A percentile compares a stretch with the other conserved stretches of the same genome.
phyloP scores from a whole-genome alignment of 2,329 filamentous ascomycete genomes.

The Pyricularia sp. region DNA sequence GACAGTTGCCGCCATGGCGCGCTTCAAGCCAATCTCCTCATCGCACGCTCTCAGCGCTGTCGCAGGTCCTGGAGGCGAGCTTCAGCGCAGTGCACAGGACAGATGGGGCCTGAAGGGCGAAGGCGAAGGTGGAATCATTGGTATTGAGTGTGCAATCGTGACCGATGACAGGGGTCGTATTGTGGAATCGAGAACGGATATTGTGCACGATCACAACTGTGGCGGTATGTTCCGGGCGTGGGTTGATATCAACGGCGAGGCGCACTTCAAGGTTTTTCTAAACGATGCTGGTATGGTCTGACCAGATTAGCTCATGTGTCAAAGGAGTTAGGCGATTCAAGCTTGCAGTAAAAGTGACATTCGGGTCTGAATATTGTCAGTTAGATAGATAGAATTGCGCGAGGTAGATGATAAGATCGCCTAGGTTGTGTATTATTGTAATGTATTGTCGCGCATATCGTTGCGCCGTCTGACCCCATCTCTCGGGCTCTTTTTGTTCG shows the following conservation, averaged over 20 bases:
- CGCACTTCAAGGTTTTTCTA: slow-evolving; percentile 44
- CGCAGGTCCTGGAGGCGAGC: slow-evolving; percentile 56
- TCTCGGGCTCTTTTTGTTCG: neutral
- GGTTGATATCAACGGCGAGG: slow-evolving; percentile 47
- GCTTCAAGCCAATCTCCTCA: slow-evolving; percentile 43
- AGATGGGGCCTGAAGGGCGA: slow-evolving; percentile 64
- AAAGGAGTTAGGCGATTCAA: neutral
- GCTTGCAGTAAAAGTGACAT: neutral
- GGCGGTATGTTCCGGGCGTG: slow-evolving; percentile 80
- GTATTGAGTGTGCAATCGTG: slow-evolving; percentile 49
- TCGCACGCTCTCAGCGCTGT: slow-evolving; percentile 49
- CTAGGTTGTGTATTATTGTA: slow-evolving; percentile 1
- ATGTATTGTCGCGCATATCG: neutral
- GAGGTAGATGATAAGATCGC: neutral
- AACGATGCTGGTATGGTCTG: slow-evolving; percentile 6
- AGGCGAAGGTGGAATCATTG: slow-evolving; percentile 77
- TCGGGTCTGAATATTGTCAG: neutral
- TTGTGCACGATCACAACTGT: slow-evolving; percentile 73
- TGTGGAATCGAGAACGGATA: slow-evolving; percentile 29
- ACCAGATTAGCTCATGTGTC: neutral
- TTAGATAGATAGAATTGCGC: neutral
- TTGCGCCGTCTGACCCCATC: neutral
- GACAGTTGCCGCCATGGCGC: slow-evolving; percentile 59
- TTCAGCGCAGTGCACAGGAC: slow-evolving; percentile 60
- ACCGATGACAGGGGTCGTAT: slow-evolving; percentile 29